Conservation (phyloP, 2,329 filamentous ascomycete genomes). For the Anthostomella pinea region DNA sequence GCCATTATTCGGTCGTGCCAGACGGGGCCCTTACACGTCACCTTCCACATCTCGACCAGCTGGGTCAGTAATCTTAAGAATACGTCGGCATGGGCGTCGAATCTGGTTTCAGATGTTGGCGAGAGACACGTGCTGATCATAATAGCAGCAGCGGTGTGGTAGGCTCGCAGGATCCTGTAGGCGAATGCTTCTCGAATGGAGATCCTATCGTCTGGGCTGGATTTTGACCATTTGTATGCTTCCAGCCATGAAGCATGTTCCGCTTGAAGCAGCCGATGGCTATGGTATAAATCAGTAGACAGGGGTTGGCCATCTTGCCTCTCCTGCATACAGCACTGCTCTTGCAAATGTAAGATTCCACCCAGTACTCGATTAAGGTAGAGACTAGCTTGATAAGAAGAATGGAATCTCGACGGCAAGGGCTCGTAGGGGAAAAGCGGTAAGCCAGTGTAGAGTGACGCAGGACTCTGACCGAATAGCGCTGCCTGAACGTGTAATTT, state of each 20-base stretch:
- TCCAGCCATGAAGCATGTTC: slow-evolving; percentile 20
- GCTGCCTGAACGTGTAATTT: slow-evolving; percentile 30
- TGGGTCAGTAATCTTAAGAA: slow-evolving; percentile 35
- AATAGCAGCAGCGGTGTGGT: slow-evolving; percentile 43
- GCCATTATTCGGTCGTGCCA: background rate
- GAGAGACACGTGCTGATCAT: slow-evolving; percentile 37
- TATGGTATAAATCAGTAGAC: slow-evolving; percentile 5
- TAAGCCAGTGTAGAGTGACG: slow-evolving; percentile 12
- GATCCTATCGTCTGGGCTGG: slow-evolving; percentile 8
- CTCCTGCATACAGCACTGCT: slow-evolving; percentile 11
- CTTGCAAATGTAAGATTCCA: slow-evolving; percentile 19
- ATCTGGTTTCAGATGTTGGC: slow-evolving; percentile 33
- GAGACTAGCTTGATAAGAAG: slow-evolving; percentile 21
- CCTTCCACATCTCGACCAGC: slow-evolving; percentile 4
- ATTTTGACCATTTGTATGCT: slow-evolving; percentile 25
- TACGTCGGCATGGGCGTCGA: slow-evolving; percentile 32
- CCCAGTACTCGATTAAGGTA: slow-evolving; percentile 23
- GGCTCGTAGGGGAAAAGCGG: slow-evolving; percentile 6
- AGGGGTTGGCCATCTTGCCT: background rate
- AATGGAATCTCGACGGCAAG: slow-evolving; percentile 19
- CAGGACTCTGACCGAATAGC: slow-evolving; percentile 26
- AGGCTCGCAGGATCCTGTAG: slow-evolving; percentile 33
- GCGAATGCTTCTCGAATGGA: slow-evolving; percentile 19
- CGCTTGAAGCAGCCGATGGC: slow-evolving; percentile 11
- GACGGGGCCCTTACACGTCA: background rate